Percentiles rank a stretch among this genome's conserved stretches.
These are phyloP conservation scores for Epithemia pelagica DNA, from an alignment of 108 stramenopile genomes.

Conservation along the genomic window DNA sequence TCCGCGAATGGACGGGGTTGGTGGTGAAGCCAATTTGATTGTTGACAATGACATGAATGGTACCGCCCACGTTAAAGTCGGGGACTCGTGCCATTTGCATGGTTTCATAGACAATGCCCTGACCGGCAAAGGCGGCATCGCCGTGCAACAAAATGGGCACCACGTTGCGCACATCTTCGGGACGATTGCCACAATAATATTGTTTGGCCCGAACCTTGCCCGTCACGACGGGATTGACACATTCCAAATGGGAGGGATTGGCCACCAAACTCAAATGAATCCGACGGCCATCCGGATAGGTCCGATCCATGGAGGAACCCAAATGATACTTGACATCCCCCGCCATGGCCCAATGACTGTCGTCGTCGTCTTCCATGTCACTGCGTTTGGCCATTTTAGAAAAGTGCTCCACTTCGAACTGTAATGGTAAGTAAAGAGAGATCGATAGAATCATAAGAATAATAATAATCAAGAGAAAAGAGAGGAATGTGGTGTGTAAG, in stretches of 20 bases:
- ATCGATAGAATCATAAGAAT: too few species aligned
- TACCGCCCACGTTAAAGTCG: constrained; percentile 96
- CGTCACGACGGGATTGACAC: constrained; percentile 93
- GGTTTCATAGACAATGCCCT: constrained; percentile 98
- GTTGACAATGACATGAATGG: constrained; percentile 98
- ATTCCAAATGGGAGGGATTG: constrained; percentile 98
- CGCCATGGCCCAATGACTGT: constrained; percentile 75
- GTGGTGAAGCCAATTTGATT: constrained; percentile 99
- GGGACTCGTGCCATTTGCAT: constrained; percentile 90
- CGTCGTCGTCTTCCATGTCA: constrained; percentile 43
- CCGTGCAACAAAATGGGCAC: constrained; percentile 98
- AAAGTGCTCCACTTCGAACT: background rate
- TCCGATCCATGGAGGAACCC: constrained; percentile 96
- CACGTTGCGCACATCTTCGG: constrained; percentile 70
- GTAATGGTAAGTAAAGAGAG: too few species aligned
- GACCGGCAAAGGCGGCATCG: constrained; percentile 98
- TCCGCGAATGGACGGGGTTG: constrained; percentile 90
- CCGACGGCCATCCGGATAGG: constrained; percentile 93
- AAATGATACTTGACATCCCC: constrained; percentile 99
- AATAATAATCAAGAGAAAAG: too few species aligned
- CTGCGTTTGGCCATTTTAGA: background rate
- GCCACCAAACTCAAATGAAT: constrained; percentile 95
- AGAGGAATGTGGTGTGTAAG: too few species aligned
- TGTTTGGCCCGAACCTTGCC: constrained; percentile 98
- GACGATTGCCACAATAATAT: constrained; percentile 90